Conservation (phyloP, 2,329 filamentous ascomycete genomes). For the Corinectria fuckeliana region DNA sequence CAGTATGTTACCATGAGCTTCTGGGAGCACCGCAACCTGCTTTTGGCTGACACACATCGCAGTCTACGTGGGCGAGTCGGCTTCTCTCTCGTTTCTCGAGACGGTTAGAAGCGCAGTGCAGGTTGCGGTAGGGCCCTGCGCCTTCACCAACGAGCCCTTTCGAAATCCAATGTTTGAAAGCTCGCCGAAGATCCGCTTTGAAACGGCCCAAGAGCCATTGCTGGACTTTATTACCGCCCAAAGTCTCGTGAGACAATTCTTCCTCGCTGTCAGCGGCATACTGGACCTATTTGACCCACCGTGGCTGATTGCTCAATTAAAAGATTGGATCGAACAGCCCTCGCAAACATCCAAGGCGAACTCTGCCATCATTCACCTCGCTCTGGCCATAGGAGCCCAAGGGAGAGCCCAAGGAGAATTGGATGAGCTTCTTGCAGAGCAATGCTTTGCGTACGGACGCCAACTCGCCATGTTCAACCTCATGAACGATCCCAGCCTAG, state of each 20-base stretch:
- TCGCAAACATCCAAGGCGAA: background rate
- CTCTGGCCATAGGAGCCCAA: background rate
- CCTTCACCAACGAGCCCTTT: background rate
- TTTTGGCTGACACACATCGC: background rate
- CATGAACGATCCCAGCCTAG: background rate
- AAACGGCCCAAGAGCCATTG: background rate
- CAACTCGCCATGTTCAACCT: background rate
- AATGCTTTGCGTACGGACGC: slow-evolving; percentile 2
- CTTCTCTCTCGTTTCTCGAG: slow-evolving; percentile 9
- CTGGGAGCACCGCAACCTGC: background rate
- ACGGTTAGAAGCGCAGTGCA: slow-evolving; percentile 2
- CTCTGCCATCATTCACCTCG: slow-evolving; percentile 1
- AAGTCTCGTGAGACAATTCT: background rate
- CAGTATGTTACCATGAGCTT: background rate
- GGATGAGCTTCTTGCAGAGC: background rate
- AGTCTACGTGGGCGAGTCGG: slow-evolving; percentile 5
- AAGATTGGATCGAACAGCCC: background rate
- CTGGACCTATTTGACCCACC: slow-evolving; percentile 7
- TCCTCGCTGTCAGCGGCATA: slow-evolving; percentile 1
- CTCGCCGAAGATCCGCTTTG: background rate
- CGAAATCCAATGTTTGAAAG: slow-evolving; percentile 1
- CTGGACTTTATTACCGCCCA: background rate
- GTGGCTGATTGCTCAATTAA: background rate
- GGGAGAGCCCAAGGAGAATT: background rate
- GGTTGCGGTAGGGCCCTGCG: background rate